Evolutionary conservation across 495 filamentous ascomycete genomes (phyloP).

Genomic region (Clavariopsis aquatica): DNA sequence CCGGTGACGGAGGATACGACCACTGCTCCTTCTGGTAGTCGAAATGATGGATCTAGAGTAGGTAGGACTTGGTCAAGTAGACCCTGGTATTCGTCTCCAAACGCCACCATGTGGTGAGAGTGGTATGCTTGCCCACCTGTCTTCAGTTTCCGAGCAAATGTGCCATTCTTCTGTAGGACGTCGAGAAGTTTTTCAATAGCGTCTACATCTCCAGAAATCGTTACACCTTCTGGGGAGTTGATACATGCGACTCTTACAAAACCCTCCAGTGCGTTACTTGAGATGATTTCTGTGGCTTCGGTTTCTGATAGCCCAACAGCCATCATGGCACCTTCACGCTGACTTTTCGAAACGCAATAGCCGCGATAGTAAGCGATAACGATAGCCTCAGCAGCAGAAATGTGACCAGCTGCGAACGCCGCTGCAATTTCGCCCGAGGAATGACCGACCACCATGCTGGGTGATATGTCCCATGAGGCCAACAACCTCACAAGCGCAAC

Average conservation of each 20-base stretch:
- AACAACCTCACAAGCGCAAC: constrained; percentile 20
- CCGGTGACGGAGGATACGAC: background rate
- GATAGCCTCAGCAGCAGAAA: constrained; percentile 8
- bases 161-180: background rate
- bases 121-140: constrained; percentile 25
- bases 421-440: constrained; percentile 29
- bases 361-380: constrained; percentile 17
- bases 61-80: background rate
- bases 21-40: background rate
- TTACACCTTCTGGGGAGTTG: constrained; percentile 16
- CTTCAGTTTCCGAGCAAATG: background rate
- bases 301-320: constrained; percentile 3
- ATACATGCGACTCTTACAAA: constrained; percentile 6
- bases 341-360: background rate
- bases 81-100: constrained; percentile 2
- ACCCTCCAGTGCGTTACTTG: background rate
- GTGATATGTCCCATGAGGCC: background rate
- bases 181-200: background rate
- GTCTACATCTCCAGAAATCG: constrained; percentile 15
- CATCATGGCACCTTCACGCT: constrained; percentile 17
- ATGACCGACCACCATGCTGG: constrained; percentile 18
- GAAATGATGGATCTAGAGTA: background rate
- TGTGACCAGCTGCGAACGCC: constrained; percentile 19
- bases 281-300: background rate
- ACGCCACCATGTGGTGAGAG: constrained; percentile 13